Conservation (phyloP, 1,139 yeast genomes). For the Geotrichum bryndzae region DNA sequence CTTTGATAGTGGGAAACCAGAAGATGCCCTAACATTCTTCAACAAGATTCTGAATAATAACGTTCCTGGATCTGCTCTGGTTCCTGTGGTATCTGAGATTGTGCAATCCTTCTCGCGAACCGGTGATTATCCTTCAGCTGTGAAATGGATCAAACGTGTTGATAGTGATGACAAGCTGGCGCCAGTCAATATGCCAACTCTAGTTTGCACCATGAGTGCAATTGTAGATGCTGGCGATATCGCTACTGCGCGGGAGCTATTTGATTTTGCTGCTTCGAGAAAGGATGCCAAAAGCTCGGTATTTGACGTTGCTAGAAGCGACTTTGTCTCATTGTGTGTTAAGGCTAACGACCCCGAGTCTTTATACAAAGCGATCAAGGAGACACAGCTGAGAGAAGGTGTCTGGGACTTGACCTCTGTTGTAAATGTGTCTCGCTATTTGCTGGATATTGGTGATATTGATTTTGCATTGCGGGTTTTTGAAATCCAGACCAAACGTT, state of each 20-base stretch:
- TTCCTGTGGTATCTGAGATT: constrained; percentile 22
- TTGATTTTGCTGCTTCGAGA: constrained; percentile 28
- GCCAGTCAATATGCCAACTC: constrained; percentile 20
- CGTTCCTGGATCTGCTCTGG: constrained; percentile 9
- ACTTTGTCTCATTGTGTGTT: constrained; percentile 24
- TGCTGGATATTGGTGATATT: constrained; percentile 22
- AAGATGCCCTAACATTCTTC: constrained; percentile 29
- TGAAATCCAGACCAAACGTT: constrained; percentile 21
- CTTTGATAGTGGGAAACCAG: constrained; percentile 27
- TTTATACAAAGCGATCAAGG: constrained; percentile 31
- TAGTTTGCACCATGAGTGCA: constrained; percentile 23
- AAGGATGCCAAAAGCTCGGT: constrained; percentile 16
- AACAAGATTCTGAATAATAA: constrained; percentile 23
- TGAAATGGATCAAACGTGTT: constrained; percentile 33
- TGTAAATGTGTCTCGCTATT: constrained; percentile 22
- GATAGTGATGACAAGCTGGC: constrained; percentile 24
- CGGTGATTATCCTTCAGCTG: constrained; percentile 31
- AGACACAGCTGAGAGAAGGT: constrained; percentile 30
- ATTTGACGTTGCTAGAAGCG: constrained; percentile 25
- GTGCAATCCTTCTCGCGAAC: constrained; percentile 30
- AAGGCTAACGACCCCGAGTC: constrained; percentile 20
- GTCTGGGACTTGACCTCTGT: constrained; percentile 34
- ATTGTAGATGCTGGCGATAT: constrained; percentile 24
- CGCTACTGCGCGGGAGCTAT: constrained; percentile 24
- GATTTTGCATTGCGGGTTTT: constrained; percentile 25